Conservation (phyloP, 495 filamentous ascomycete genomes). For the Tuber brumale region DNA sequence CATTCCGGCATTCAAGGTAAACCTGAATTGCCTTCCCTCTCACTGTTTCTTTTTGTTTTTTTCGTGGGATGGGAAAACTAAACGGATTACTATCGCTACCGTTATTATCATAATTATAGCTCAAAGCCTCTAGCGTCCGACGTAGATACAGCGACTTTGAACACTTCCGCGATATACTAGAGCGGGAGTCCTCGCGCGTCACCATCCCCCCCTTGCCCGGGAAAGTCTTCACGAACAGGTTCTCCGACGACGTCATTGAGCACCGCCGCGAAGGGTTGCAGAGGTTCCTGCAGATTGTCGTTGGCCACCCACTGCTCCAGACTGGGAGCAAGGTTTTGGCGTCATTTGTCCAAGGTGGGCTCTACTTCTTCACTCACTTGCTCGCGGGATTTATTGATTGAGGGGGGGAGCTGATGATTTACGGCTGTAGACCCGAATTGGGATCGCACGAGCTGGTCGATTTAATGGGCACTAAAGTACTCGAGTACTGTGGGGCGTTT, state of each 20-base stretch:
- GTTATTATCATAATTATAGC: constrained; percentile 8
- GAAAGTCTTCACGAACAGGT: constrained; percentile 97
- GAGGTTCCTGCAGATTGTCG: constrained; percentile 94
- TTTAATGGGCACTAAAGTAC: neutral
- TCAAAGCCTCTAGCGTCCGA: constrained; percentile 70
- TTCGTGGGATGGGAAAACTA: neutral
- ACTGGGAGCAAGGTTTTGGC: constrained; percentile 95
- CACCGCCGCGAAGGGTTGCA: constrained; percentile 85
- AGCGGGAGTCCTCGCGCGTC: constrained; percentile 87
- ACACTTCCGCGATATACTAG: constrained; percentile 95
- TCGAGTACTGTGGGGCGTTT: constrained; percentile 2
- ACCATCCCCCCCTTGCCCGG: constrained; percentile 93
- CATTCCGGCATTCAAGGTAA: constrained; percentile 95
- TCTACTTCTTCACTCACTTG: neutral
- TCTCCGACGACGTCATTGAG: constrained; percentile 98
- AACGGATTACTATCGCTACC: neutral
- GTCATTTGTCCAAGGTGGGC: constrained; percentile 89
- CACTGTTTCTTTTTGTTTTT: neutral
- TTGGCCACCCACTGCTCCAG: constrained; percentile 91
- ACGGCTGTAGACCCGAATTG: constrained; percentile 4
- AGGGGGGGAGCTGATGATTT: constrained; percentile 15
- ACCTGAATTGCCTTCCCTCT: constrained; percentile 20
- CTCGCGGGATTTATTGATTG: constrained; percentile 26
- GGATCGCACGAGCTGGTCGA: constrained; percentile 9
- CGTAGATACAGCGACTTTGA: constrained; percentile 96